Percentiles rank a stretch among this genome's conserved stretches.
Conservation (phyloP, 2,329 filamentous ascomycete species). For the Apiospora aurea region DNA sequence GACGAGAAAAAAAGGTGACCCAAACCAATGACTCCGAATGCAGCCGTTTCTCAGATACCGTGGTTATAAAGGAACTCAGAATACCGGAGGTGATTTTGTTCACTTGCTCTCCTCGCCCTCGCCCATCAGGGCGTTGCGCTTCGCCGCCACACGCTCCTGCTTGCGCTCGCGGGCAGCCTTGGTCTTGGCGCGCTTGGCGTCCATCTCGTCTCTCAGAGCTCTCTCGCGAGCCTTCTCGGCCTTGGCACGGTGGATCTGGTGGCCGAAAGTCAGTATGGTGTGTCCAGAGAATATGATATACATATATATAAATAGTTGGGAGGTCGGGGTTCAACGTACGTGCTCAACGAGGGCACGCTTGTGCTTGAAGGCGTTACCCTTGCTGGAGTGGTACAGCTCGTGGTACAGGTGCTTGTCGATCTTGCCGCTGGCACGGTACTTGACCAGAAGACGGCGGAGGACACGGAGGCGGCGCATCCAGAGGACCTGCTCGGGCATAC, state of each 20-base stretch:
- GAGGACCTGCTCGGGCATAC: constrained; percentile 98
- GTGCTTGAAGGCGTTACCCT: constrained; percentile 99
- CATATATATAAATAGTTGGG: background rate
- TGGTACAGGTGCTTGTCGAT: constrained; percentile 99
- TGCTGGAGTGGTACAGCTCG: constrained; percentile 99
- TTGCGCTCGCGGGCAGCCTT: constrained; percentile 99
- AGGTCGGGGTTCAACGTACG: constrained; percentile 69
- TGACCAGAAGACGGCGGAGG: constrained; percentile 97
- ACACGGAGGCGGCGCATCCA: constrained; percentile 99
- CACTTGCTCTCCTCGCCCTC: constrained; percentile 67
- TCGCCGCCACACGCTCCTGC: constrained; percentile 87
- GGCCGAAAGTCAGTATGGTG: constrained; percentile 29
- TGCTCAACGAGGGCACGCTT: constrained; percentile 99
- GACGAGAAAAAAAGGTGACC: constrained; percentile 49
- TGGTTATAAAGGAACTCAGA: constrained; percentile 43
- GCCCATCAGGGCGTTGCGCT: constrained; percentile 85
- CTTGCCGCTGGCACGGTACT: constrained; percentile 99
- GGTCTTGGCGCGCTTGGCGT: constrained; percentile 99
- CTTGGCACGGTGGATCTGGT: constrained; percentile 99
- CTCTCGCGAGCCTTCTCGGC: constrained; percentile 98
- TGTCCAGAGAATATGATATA: constrained; percentile 20
- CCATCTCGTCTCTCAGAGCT: constrained; percentile 98
- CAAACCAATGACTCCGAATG: constrained; percentile 68
- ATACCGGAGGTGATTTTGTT: constrained; percentile 50
- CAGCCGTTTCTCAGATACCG: constrained; percentile 52